Evolutionary conservation across 306 rosid species (phyloP), one percentile per base, ranked within the genome.

Genomic region (Trifolium subterraneum): DNA sequence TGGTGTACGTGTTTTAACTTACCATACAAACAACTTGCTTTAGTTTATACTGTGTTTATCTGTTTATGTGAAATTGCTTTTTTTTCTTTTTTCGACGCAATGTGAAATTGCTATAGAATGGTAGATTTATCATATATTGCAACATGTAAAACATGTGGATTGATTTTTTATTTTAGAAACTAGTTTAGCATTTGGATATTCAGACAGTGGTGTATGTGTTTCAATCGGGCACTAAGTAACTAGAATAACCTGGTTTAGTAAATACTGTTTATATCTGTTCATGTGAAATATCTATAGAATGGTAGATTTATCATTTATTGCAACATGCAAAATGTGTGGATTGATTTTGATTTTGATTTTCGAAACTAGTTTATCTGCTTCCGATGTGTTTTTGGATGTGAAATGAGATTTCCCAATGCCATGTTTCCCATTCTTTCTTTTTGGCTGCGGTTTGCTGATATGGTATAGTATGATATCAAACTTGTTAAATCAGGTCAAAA

Each of bases 51-150:
- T 1, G 19, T 45, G 16, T 23, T 7, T 14, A 42, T 42, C 19
- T 58, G 12, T 61, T 45, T 62, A 6, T 33, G 16, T 36, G 41
- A 48, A 47, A 47, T 66, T 74, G 52, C 14, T 20, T n/a, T n/a
- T n/a, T n/a, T n/a, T n/a, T n/a, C n/a, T n/a, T n/a, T n/a, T n/a
- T n/a, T n/a, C n/a, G n/a, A n/a, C n/a, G n/a, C n/a, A n/a, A 6
- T 33, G 16, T 36, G 41, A 48, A 47, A 47, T 66, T 74, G 52
- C 14, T 20, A 39, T 64, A 71, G 29, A 11, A 61, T 51, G 38
- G 59, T 56, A 25, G 31, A 38, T 6, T 65, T 27, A 18, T 29
- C 35, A 20, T 65, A 2, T 51, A 50, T 66, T 38, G 66, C 38
- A 52, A 70, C 45, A 50, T 47, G 73, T 44, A 31, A 36, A 38